Conservation (phyloP, 345 rosid genomes). For the Conringia planisiliqua region DNA sequence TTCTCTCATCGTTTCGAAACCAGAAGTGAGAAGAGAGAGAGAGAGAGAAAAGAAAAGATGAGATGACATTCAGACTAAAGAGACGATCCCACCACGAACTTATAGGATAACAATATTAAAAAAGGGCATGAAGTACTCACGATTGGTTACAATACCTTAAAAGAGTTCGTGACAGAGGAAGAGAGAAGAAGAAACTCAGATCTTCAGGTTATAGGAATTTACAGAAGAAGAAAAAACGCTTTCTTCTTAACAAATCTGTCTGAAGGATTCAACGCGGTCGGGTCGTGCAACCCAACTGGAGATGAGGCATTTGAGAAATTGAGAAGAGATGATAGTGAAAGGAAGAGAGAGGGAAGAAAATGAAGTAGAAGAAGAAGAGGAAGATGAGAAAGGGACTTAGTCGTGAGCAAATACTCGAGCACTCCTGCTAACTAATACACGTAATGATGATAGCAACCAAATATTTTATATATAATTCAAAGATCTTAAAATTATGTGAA, state of each 20-base stretch:
- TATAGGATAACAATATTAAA: not conserved
- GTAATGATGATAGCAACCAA: constrained; percentile 14
- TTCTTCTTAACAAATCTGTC: constrained; percentile 24
- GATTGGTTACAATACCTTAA: constrained; percentile 18
- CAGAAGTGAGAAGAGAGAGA: not conserved
- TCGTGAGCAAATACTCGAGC: constrained; percentile 45
- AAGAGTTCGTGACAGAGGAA: constrained; percentile 13
- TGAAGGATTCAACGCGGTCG: constrained; percentile 34
- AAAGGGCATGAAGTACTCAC: not conserved
- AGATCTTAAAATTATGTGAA: constrained; percentile 12
- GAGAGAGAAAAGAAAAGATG: constrained; percentile 2
- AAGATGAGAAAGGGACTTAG: constrained; percentile 34
- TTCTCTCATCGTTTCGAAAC: not conserved
- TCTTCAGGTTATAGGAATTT: constrained; percentile 4
- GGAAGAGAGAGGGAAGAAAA: constrained; percentile 2
- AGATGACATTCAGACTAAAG: constrained; percentile 12
- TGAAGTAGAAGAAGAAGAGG: not conserved
- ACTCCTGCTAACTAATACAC: constrained; percentile 40
- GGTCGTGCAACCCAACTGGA: constrained; percentile 31
- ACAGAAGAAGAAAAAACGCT: not conserved
- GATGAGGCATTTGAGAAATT: constrained; percentile 23
- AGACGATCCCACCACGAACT: constrained; percentile 26
- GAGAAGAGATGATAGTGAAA: constrained; percentile 22
- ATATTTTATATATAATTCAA: not conserved
- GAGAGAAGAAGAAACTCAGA: constrained; percentile 28